Evolutionary conservation across 176 grass and related monocot species (phyloP), one percentile per base, ranked within the genome.

Genomic region (Bolboschoenus planiculmis): DNA sequence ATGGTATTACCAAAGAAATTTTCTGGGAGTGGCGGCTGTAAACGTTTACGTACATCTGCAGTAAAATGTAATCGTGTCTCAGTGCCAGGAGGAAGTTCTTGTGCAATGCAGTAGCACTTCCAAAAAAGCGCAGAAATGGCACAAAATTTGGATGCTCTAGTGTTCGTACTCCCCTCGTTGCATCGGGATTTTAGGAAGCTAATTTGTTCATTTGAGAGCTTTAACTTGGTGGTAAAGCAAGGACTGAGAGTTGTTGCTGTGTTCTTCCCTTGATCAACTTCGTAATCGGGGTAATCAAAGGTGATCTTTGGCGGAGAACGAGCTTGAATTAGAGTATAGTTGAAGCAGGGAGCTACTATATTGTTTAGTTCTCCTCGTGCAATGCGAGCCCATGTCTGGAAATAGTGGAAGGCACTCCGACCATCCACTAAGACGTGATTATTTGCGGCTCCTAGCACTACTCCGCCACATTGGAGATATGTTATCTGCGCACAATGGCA

Each of bases 61-160:
- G 24, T 5, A 63, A 87, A 61, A 4, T 10, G 1, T 13, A 92
- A 6, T 6, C 46, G 50, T 0, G 56, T 48, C 0, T 65, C 3
- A 1, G 40, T n/a, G 0, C 27, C 24, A 1, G 70, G 40, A 3
- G 34, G 15, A 5, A 90, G 47, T 11, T 15, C 33, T 26, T 78
- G 70, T 0, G 79, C 82, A 20, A 77, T 13, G 29, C 85, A 90
- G 1, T 58, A 10, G 63, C 85, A 87, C 59, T 58, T 84, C 90
- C 88, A 90, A 2, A 83, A 44, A 7, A 82, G 78, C 0, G 90
- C 59, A n/a, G 15, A 24, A 42, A 90, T 21, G 27, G 47, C 61
- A 48, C 62, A 61, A 56, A 92, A 92, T 0, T 78, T 60, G 43
- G 71, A 79, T 0, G n/a, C n/a, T 56, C 48, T n/a, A 9, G 48